Percentiles rank a stretch among this genome's conserved stretches.
These are phyloP conservation scores for Saccharomycopsis sp. DNA, from an alignment of 805 yeast genomes.

Conservation along the genomic window DNA sequence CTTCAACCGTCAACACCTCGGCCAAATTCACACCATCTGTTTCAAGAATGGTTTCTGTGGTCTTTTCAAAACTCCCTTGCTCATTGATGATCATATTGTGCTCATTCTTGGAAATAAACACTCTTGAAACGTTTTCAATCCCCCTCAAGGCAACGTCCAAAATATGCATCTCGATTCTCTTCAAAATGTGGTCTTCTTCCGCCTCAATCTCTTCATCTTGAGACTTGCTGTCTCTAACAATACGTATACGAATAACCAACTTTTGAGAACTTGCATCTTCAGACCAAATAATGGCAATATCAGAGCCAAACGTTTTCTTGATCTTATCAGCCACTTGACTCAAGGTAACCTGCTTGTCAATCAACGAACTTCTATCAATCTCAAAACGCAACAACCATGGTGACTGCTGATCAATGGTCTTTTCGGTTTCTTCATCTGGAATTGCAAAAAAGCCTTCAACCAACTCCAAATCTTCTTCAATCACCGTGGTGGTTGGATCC, in stretches of 20 bases:
- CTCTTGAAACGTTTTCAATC: conserved; percentile 86
- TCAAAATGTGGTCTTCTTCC: conserved; percentile 94
- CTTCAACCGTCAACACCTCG: conserved; percentile 90
- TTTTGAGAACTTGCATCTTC: conserved; percentile 93
- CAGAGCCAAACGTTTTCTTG: conserved; percentile 86
- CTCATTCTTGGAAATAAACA: conserved; percentile 46
- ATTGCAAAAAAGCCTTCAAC: conserved; percentile 95
- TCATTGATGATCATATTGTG: conserved; percentile 43
- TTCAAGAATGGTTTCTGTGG: conserved; percentile 96
- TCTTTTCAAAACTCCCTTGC: conserved; percentile 79
- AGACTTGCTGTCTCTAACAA: conserved; percentile 90
- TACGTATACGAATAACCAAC: conserved; percentile 95
- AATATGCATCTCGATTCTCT: conserved; percentile 94
- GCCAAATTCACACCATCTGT: conserved; percentile 97
- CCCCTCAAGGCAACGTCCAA: conserved; percentile 93
- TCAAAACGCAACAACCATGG: conserved; percentile 98
- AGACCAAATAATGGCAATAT: conserved; percentile 95
- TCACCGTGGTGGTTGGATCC: conserved; percentile 94
- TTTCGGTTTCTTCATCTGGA: conserved; percentile 96
- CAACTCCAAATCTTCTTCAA: conserved; percentile 93
- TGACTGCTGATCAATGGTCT: conserved; percentile 85
- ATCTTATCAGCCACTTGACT: conserved; percentile 96
- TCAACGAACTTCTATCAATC: conserved; percentile 97
- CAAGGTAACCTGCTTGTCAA: conserved; percentile 96
- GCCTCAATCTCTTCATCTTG: conserved; percentile 90